Percentiles rank a stretch among this genome's conserved stretches.
These are phyloP conservation scores for Dothideomycetidae sp. DNA, from an alignment of 2,329 filamentous ascomycete species.

Conservation along the genomic window DNA sequence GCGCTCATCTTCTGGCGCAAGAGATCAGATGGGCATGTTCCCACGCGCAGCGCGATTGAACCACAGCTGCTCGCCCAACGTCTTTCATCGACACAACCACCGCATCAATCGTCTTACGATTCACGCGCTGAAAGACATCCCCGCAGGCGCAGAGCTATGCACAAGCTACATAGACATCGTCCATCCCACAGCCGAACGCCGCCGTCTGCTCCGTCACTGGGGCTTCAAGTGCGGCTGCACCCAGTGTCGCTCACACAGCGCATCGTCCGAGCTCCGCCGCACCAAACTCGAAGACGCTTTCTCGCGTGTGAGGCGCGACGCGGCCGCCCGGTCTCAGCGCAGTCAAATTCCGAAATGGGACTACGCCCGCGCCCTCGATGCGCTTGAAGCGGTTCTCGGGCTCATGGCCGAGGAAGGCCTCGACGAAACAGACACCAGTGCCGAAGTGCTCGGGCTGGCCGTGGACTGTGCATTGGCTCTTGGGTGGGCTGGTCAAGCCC, in stretches of 20 bases:
- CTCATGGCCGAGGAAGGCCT: constrained; percentile 15
- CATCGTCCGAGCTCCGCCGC: constrained; percentile 7
- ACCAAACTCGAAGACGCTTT: constrained; percentile 9
- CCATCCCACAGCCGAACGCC: constrained; percentile 9
- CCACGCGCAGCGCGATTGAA: constrained; percentile 10
- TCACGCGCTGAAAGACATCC: constrained; percentile 18
- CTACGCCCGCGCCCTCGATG: constrained; percentile 9
- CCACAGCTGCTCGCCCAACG: constrained; percentile 12
- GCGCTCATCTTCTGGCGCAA: constrained; percentile 7
- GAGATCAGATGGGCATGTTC: constrained; percentile 11
- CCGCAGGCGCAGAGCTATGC: constrained; percentile 18
- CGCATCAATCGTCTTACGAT: constrained; percentile 13
- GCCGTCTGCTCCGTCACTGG: constrained; percentile 15
- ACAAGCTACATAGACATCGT: constrained; percentile 15
- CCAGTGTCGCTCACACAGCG: constrained; percentile 15
- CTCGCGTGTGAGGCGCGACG: constrained; percentile 6
- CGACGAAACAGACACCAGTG: constrained; percentile 15
- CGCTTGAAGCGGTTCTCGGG: constrained; percentile 12
- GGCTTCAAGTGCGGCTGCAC: constrained; percentile 19
- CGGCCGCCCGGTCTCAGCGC: constrained; percentile 2
- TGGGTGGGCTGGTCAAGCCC: constrained; percentile 12
- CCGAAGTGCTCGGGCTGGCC: constrained; percentile 12
- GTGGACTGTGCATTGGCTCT: constrained; percentile 13
- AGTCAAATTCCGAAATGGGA: constrained; percentile 9
- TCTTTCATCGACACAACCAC: constrained; percentile 13